Evolutionary conservation across 1,284 basidiomycete genomes (phyloP), one percentile per base, ranked within the genome.

Genomic region (Trichosporon ovoides): DNA sequence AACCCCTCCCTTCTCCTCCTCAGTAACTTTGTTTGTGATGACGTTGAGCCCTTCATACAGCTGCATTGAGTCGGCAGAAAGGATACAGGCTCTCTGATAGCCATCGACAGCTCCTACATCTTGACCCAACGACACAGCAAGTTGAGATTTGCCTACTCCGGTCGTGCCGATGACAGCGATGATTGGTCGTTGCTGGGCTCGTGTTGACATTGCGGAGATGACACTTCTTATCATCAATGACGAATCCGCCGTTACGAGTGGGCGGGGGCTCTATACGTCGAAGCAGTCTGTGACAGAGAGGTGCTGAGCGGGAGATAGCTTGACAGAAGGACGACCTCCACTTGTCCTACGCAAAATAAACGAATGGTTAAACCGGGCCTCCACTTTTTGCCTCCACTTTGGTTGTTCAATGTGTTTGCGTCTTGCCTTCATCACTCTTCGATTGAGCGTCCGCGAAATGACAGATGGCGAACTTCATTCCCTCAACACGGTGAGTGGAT

Each of bases 51-150:
- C 94, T n/a, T 81, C 80, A 75, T 98, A 98, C 14, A 94, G 87
- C 77, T 99, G 96, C 94, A 99, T 98, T 11, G 95, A 87, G 77
- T 98, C 96, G 10, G 93, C 90, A 67, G 96, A 97, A 71, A 98
- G 87, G 65, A 98, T 83, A 1, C 68, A 16, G 6, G 22, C 43
- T 2, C 16, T 48, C 7, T 19, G 2, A 11, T 24, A 10, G 11
- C 28, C 24, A 9, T n/a, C 43, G n/a, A 16, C 28, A 3, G 37
- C 16, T 3, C 51, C 33, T 7, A 74, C 54, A 3, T 63, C 81
- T 24, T 86, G 80, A 13, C 91, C 92, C 14, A 99, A 81, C 58
- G 97, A 86, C 19, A 98, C 85, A 0, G 90, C 91, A 2, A 98
- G 83, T 62, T 91, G 88, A 7, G 93, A 95, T 78, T 99, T 99